phyloP scores from a whole-genome alignment of 164 flowering plant genomes.

The Magnolia sinica region DNA sequence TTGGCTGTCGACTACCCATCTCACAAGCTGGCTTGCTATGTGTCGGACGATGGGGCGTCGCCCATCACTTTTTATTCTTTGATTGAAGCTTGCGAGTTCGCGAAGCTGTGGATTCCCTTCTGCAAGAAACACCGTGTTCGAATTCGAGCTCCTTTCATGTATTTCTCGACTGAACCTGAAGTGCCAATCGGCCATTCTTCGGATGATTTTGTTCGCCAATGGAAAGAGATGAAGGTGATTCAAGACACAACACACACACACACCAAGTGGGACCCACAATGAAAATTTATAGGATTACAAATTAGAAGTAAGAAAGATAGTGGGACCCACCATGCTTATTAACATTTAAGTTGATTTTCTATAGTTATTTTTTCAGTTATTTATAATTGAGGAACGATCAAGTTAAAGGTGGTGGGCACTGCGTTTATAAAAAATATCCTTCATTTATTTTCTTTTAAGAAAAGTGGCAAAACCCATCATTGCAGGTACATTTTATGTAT shows the following conservation, averaged over 20 bases:
- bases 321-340: no score
- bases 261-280: no score
- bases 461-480: no score
- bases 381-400: no score
- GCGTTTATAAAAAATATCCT: no score
- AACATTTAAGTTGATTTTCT: no score
- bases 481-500: no score
- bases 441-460: no score
- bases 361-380: no score
- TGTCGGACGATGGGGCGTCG: constrained; percentile 63
- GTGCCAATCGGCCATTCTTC: neutral
- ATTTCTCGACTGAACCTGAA: constrained; percentile 23
- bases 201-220: constrained; percentile 34
- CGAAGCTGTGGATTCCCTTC: constrained; percentile 61
- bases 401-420: no score
- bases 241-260: neutral
- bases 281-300: no score
- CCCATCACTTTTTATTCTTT: constrained; percentile 55
- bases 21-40: constrained; percentile 61
- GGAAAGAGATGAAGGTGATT: constrained; percentile 45
- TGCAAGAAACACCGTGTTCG: constrained; percentile 50
- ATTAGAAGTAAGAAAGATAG: no score
- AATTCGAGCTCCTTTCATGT: constrained; percentile 59
- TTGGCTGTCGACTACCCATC: constrained; percentile 62
- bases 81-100: constrained; percentile 45